A percentile compares a stretch with the other conserved stretches of the same genome.
phyloP scores from a whole-genome alignment of 352 stramenopile species.

The Hyaloperonospora arabidopsidis region DNA sequence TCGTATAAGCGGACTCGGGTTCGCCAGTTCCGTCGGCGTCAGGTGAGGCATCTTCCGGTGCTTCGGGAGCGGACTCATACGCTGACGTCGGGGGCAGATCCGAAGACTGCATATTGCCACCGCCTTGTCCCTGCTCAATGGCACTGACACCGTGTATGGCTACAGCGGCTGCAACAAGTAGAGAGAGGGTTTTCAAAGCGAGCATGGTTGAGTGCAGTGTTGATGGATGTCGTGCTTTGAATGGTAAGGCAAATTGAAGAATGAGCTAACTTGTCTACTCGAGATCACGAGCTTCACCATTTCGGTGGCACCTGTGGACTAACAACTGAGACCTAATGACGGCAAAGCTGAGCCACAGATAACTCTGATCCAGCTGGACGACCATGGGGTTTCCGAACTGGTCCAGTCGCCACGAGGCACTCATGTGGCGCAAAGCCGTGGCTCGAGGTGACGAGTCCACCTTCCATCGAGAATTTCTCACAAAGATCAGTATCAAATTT shows the following conservation, averaged over 20 bases:
- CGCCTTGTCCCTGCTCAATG: constrained; percentile 21
- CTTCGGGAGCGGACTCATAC: constrained; percentile 2
- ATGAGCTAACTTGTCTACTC: constrained; percentile 8
- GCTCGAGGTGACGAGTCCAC: too few relatives aligned
- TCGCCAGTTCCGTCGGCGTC: too few relatives aligned
- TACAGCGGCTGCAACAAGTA: constrained; percentile 17
- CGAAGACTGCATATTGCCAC: constrained; percentile 9
- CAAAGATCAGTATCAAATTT: too few relatives aligned
- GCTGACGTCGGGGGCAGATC: constrained; percentile 3
- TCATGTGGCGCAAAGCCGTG: too few relatives aligned
- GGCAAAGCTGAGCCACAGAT: constrained; percentile 4
- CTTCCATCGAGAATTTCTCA: too few relatives aligned
- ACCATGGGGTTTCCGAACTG: constrained; percentile 4
- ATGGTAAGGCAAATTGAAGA: constrained; percentile 19
- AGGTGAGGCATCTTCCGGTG: too few relatives aligned
- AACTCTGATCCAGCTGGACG: constrained; percentile 18
- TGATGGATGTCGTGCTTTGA: constrained; percentile 3
- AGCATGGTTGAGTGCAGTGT: constrained; percentile 10
- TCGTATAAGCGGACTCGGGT: too few relatives aligned
- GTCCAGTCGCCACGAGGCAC: too few relatives aligned
- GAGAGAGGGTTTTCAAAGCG: constrained; percentile 18
- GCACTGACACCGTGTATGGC: constrained; percentile 18
- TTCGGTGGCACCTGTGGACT: too few relatives aligned
- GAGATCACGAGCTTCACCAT: too few relatives aligned
- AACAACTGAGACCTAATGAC: constrained; percentile 2